phyloP scores from a whole-genome alignment of 192 early-diverging fungal species.

The Glomus cerebriforme region DNA sequence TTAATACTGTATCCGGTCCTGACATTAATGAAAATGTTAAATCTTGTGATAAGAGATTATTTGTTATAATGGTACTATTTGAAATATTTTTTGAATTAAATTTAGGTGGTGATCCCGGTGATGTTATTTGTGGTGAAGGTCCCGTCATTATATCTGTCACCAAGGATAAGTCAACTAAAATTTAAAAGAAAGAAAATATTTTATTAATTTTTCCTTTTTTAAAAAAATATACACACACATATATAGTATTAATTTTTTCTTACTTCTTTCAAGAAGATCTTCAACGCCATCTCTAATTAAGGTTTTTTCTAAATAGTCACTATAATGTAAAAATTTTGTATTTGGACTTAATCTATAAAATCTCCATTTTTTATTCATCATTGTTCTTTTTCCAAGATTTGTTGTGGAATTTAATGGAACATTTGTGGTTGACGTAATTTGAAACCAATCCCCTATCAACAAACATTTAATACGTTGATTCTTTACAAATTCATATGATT shows the following conservation, averaged over 20 bases:
- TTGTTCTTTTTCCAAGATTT: slow-evolving; percentile 8
- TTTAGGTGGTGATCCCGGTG: not conserved
- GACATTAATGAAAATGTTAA: slow-evolving; percentile 48
- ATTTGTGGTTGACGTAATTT: slow-evolving; percentile 26
- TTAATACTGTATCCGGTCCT: slow-evolving; percentile 40
- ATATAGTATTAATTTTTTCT: not conserved
- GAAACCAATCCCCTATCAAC: slow-evolving; percentile 70
- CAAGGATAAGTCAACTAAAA: slow-evolving; percentile 36
- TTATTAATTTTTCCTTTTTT: not conserved
- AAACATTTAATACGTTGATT: slow-evolving; percentile 67
- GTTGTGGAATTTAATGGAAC: not conserved
- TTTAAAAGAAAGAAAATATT: not conserved
- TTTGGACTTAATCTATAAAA: slow-evolving; percentile 66
- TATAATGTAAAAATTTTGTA: slow-evolving; percentile 63
- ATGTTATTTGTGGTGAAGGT: not conserved
- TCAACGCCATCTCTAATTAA: slow-evolving; percentile 40
- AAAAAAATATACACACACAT: not conserved
- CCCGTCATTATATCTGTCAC: slow-evolving; percentile 38
- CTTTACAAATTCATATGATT: slow-evolving; percentile 72
- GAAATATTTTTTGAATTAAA: not conserved
- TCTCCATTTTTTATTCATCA: slow-evolving; percentile 44
- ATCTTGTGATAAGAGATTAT: not conserved
- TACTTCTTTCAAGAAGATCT: slow-evolving; percentile 58
- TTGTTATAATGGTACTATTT: not conserved
- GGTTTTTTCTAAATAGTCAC: slow-evolving; percentile 58